phyloP scores from a whole-genome alignment of 2,329 filamentous ascomycete genomes.

The Nemania sp. region DNA sequence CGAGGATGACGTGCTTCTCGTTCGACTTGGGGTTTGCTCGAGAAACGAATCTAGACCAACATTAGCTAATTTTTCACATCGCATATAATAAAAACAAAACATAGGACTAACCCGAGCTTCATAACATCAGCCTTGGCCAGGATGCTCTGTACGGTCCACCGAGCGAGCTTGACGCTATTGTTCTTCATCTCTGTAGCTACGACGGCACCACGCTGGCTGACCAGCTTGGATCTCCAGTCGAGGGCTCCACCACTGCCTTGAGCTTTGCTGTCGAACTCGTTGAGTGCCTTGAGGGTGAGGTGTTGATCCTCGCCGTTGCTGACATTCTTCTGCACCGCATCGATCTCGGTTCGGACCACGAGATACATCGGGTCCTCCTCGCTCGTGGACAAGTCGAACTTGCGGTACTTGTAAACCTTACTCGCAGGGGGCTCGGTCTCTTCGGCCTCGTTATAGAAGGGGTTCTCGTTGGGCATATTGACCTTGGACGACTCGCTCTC shows the following conservation, averaged over 20 bases:
- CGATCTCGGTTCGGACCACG: conserved; percentile 93
- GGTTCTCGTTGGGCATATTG: conserved; percentile 88
- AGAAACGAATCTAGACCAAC: conserved; percentile 81
- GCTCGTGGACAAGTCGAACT: conserved; percentile 94
- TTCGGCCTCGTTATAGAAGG: conserved; percentile 95
- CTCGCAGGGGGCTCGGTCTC: conserved; percentile 94
- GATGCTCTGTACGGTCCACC: conserved; percentile 98
- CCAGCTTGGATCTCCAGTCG: conserved; percentile 96
- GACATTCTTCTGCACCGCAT: conserved; percentile 95
- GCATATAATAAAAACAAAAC: not conserved
- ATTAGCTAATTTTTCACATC: conserved; percentile 30
- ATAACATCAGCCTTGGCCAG: conserved; percentile 97
- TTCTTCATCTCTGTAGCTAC: conserved; percentile 99
- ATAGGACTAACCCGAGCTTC: conserved; percentile 85
- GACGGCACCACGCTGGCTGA: conserved; percentile 93
- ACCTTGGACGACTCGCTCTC: conserved; percentile 84
- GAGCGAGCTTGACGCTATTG: conserved; percentile 97
- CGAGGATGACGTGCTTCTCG: conserved; percentile 93
- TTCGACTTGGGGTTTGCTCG: conserved; percentile 92
- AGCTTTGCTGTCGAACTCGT: conserved; percentile 99
- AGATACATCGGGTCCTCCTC: conserved; percentile 95
- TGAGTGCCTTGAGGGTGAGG: conserved; percentile 93
- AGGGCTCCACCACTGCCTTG: conserved; percentile 94
- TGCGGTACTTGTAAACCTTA: conserved; percentile 98
- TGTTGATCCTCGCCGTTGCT: conserved; percentile 92